These are phyloP conservation scores for Talaromyces marneffei DNA, from an alignment of 2,329 filamentous ascomycete species.

Conservation along the genomic window DNA sequence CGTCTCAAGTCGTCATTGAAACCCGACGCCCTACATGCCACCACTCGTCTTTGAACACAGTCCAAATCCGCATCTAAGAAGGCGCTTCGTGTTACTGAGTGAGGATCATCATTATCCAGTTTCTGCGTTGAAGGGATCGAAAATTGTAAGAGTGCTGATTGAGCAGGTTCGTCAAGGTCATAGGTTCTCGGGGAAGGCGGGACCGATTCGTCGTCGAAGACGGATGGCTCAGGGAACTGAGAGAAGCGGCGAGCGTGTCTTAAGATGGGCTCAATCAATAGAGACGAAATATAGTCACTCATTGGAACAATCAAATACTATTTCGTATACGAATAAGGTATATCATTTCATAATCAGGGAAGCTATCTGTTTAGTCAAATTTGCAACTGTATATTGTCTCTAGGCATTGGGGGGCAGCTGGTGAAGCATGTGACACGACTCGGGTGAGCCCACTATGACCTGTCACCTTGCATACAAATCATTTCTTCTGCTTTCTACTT, in stretches of 20 bases:
- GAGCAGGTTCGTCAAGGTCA: slow-evolving; percentile 8
- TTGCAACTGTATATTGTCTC: background rate
- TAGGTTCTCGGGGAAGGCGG: slow-evolving; percentile 22
- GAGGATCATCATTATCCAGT: slow-evolving; percentile 6
- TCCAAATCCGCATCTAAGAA: background rate
- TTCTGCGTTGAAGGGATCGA: slow-evolving; percentile 17
- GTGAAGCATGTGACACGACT: slow-evolving; percentile 11
- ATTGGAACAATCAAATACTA: slow-evolving; percentile 26
- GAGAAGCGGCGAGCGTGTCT: slow-evolving; percentile 40
- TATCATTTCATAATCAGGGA: background rate
- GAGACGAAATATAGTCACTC: slow-evolving; percentile 41
- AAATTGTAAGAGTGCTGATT: slow-evolving; percentile 9
- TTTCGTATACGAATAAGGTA: background rate
- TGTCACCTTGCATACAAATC: slow-evolving; percentile 7
- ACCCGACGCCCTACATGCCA: background rate
- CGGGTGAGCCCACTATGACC: slow-evolving; percentile 1
- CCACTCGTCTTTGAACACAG: slow-evolving; percentile 3
- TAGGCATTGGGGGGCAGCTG: background rate
- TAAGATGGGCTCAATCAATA: slow-evolving; percentile 40
- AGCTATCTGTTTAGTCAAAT: background rate
- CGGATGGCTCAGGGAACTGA: slow-evolving; percentile 18
- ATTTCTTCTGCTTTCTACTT: background rate
- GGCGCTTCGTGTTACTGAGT: background rate
- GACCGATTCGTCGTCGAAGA: background rate
- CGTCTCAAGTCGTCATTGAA: slow-evolving; percentile 4